phyloP scores from a whole-genome alignment of 139 green algal species.

The Nannochloris sp. region DNA sequence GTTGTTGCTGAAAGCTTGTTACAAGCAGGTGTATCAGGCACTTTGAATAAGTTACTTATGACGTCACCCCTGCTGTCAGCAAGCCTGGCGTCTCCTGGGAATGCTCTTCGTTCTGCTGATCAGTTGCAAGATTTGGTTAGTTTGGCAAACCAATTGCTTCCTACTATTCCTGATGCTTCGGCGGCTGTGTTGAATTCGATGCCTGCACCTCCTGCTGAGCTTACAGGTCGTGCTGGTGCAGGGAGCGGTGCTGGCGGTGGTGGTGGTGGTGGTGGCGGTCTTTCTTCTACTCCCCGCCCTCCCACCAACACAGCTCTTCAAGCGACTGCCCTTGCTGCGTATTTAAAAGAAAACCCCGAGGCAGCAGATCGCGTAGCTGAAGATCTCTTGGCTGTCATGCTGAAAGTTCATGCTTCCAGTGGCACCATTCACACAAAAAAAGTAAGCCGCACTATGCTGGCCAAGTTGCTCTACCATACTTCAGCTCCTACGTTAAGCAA shows the following conservation, averaged over 20 bases:
- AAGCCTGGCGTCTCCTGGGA: slow-evolving; percentile 21
- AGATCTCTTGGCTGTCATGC: slow-evolving; percentile 70
- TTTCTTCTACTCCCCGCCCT: not conserved
- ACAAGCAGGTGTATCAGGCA: slow-evolving; percentile 38
- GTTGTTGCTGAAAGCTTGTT: slow-evolving; percentile 64
- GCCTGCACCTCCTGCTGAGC: slow-evolving; percentile 7
- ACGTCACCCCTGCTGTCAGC: slow-evolving; percentile 44
- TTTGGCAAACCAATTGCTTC: slow-evolving; percentile 68
- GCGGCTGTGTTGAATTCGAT: slow-evolving; percentile 32
- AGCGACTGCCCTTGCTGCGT: not conserved
- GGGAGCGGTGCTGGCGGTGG: not conserved
- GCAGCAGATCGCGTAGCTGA: slow-evolving; percentile 46
- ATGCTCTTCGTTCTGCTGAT: slow-evolving; percentile 57
- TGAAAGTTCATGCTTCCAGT: slow-evolving; percentile 61
- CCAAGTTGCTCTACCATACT: slow-evolving; percentile 61
- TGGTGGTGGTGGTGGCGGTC: not conserved
- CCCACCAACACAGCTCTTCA: not conserved
- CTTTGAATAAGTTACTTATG: slow-evolving; percentile 44
- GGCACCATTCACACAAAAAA: slow-evolving; percentile 52
- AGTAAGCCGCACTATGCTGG: slow-evolving; percentile 58
- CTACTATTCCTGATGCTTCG: slow-evolving; percentile 54
- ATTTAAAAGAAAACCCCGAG: slow-evolving; percentile 44
- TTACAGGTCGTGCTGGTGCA: not conserved
- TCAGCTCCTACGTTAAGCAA: slow-evolving; percentile 42
- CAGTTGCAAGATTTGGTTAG: slow-evolving; percentile 79